phyloP scores from a whole-genome alignment of 108 stramenopile genomes.

The Nitzschia palea region DNA sequence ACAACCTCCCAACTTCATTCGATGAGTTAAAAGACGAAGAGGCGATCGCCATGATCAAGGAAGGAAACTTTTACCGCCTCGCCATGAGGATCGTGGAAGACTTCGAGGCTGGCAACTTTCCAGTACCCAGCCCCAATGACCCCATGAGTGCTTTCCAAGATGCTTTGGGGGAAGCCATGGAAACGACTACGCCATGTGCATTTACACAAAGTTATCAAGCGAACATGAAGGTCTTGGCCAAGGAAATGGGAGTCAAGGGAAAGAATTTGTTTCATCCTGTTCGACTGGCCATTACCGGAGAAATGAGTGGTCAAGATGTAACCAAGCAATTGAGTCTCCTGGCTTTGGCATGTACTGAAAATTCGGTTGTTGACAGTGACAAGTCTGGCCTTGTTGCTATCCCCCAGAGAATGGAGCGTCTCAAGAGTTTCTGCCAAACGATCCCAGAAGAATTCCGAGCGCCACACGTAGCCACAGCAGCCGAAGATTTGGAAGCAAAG shows the following conservation, averaged over 20 bases:
- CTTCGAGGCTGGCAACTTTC: slow-evolving; percentile 53
- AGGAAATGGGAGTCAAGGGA: slow-evolving; percentile 84
- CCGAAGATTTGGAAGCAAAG: not conserved
- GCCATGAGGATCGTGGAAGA: slow-evolving; percentile 53
- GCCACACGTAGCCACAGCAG: slow-evolving; percentile 12
- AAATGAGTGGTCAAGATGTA: slow-evolving; percentile 97
- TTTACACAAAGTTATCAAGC: slow-evolving; percentile 75
- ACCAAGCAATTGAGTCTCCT: slow-evolving; percentile 90
- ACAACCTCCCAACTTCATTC: slow-evolving; percentile 70
- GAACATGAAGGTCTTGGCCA: slow-evolving; percentile 84
- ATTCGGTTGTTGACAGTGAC: slow-evolving; percentile 59
- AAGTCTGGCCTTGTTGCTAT: slow-evolving; percentile 60
- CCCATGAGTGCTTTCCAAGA: slow-evolving; percentile 73
- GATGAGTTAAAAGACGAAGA: slow-evolving; percentile 66
- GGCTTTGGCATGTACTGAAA: slow-evolving; percentile 56
- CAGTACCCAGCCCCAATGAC: slow-evolving; percentile 57
- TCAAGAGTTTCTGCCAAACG: slow-evolving; percentile 68
- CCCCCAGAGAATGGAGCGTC: slow-evolving; percentile 58
- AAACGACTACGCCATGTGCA: slow-evolving; percentile 49
- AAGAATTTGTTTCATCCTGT: slow-evolving; percentile 95
- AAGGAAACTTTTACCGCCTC: slow-evolving; percentile 80
- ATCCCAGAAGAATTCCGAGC: slow-evolving; percentile 78
- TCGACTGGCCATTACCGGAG: slow-evolving; percentile 91
- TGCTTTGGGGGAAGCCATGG: slow-evolving; percentile 67
- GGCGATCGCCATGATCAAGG: slow-evolving; percentile 70